Evolutionary conservation across 352 stramenopile genomes (phyloP), one percentile per base, ranked within the genome.

Genomic region (Thraustochytrium striatum): DNA sequence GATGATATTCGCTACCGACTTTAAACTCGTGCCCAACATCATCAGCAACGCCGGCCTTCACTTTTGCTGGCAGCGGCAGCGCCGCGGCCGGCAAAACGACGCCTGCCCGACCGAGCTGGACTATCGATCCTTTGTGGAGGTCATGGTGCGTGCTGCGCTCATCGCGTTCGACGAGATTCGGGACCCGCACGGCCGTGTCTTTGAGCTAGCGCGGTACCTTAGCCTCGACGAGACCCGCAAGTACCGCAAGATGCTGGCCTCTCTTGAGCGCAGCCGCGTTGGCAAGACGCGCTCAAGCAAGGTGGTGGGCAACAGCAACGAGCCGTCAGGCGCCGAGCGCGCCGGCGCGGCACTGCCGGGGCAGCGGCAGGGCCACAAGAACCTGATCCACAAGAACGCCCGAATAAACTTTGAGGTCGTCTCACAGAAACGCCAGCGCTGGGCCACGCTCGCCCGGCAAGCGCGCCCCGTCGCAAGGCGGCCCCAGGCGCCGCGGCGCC

Each of bases 61-160:
- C 50, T 75, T 75, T 32, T 30, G 32, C 9, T 75, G 65, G 65
- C 65, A 75, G 39, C 39, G 65, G 21, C 65, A 75, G 65, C 65
- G 65, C 19, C 44, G 44, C 5, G 36, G 32, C 28, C 32, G 65
- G 0, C 25, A 38, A 25, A 62, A 75, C 65, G 65, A 75, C 16
- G 30, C 41, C 47, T 21, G 16, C 16, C 41, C 65, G 1, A 75
- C 65, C 8, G 65, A 75, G 52, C 65, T 75, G 19, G 65, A 75
- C 52, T 75, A 75, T 39, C 7, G 32, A 8, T 16, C 65, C 2
- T 75, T 75, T 72, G 65, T 75, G 11, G 43, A 75, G 32, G 65
- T 75, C n/a, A 21, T 75, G 44, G 65, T 38, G 9, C 65, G 65
- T 32, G 58, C 30, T 32, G 65, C 65, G 21, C 39, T 75, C 32